Percentiles rank a stretch among this genome's conserved stretches.
These are phyloP conservation scores for Phytophthora cryptogea DNA, from an alignment of 352 stramenopile genomes.

Conservation along the genomic window DNA sequence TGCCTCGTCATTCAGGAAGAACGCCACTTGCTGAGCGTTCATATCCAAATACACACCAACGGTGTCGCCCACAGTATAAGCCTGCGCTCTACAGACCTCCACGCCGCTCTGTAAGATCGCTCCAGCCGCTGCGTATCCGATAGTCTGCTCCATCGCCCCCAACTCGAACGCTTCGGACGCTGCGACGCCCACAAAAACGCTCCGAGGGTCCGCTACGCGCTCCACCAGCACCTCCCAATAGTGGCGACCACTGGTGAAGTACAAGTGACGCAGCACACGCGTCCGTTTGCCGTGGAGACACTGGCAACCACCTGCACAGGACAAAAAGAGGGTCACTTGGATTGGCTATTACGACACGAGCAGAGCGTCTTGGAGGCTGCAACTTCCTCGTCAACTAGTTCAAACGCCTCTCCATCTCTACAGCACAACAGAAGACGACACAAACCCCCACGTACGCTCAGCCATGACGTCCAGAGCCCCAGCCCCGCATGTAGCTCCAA, in stretches of 20 bases:
- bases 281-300: slow-evolving; percentile 24
- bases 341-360: slow-evolving; percentile 1
- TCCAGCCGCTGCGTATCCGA: slow-evolving; percentile 45
- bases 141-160: slow-evolving; percentile 28
- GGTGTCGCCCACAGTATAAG: slow-evolving; percentile 42
- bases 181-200: slow-evolving; percentile 41
- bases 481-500: slow-evolving; percentile 20
- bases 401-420: background rate
- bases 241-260: slow-evolving; percentile 60
- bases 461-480: slow-evolving; percentile 21
- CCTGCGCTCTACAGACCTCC: slow-evolving; percentile 35
- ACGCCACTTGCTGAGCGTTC: slow-evolving; percentile 42
- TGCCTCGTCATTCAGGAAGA: slow-evolving; percentile 52
- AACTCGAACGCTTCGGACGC: slow-evolving; percentile 32
- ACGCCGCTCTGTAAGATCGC: slow-evolving; percentile 40
- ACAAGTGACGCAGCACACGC: slow-evolving; percentile 48
- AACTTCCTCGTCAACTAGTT: slow-evolving; percentile 12
- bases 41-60: slow-evolving; percentile 54
- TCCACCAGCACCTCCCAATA: slow-evolving; percentile 53
- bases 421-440: background rate
- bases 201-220: slow-evolving; percentile 25
- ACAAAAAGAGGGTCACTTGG: slow-evolving; percentile 1
- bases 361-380: background rate
- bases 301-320: slow-evolving; percentile 28
- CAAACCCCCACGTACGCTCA: slow-evolving; percentile 25